Conservation (phyloP, 495 filamentous ascomycete species). For the Ramalina peruviana region DNA sequence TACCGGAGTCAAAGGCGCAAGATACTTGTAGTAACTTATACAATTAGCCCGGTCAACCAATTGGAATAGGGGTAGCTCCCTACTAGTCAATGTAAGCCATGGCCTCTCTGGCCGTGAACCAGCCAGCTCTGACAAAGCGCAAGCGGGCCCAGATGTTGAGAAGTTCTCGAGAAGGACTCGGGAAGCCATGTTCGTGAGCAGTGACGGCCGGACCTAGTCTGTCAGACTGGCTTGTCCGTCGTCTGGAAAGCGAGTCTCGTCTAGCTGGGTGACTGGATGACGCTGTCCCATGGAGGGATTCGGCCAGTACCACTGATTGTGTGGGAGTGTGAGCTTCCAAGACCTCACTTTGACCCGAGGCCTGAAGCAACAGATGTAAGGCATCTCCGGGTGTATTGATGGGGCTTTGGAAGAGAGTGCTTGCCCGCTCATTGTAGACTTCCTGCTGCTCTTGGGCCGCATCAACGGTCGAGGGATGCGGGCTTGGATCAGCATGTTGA, state of each 20-base stretch:
- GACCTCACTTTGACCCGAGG: slow-evolving; percentile 38
- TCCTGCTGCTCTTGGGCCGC: slow-evolving; percentile 20
- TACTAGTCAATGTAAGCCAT: slow-evolving; percentile 90
- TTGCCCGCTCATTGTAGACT: slow-evolving; percentile 40
- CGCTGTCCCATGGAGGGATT: neutral
- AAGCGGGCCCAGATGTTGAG: slow-evolving; percentile 78
- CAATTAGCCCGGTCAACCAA: slow-evolving; percentile 10
- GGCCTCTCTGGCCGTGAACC: slow-evolving; percentile 88
- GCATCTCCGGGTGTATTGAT: slow-evolving; percentile 48
- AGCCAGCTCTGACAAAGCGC: slow-evolving; percentile 85
- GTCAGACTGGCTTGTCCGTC: slow-evolving; percentile 18
- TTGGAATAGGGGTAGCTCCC: slow-evolving; percentile 13
- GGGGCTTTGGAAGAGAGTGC: slow-evolving; percentile 40
- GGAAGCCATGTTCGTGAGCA: slow-evolving; percentile 6
- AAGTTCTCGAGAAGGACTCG: slow-evolving; percentile 32
- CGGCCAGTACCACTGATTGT: neutral
- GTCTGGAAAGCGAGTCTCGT: slow-evolving; percentile 16
- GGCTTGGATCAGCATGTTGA: neutral
- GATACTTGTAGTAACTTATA: slow-evolving; percentile 69
- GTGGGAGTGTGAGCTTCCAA: slow-evolving; percentile 11
- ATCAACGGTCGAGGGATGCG: neutral
- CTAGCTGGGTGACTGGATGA: neutral
- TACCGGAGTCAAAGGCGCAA: slow-evolving; percentile 84
- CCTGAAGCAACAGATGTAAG: slow-evolving; percentile 44
- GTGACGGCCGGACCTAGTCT: slow-evolving; percentile 9